Evolutionary conservation across 2,329 filamentous ascomycete species (phyloP).

Genomic region (Colletotrichum sp.): DNA sequence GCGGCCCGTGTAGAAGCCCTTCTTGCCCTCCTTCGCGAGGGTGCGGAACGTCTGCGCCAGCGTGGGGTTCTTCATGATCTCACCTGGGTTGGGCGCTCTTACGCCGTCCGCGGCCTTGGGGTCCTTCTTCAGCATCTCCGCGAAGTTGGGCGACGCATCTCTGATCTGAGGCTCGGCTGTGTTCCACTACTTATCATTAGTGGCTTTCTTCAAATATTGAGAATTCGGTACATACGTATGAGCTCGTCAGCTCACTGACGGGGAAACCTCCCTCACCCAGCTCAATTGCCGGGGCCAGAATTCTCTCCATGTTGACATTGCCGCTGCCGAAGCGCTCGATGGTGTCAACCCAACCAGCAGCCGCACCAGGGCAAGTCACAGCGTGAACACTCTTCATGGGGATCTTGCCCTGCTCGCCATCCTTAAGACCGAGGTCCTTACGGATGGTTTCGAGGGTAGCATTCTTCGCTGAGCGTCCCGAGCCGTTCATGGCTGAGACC

Average conservation of each 20-base stretch:
- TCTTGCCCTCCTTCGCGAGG: constrained; percentile 81
- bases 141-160: constrained; percentile 80
- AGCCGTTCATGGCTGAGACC: constrained; percentile 89
- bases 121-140: constrained; percentile 87
- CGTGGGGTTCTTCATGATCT: constrained; percentile 86
- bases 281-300: constrained; percentile 82
- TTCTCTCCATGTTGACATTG: constrained; percentile 76
- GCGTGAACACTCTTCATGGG: constrained; percentile 80
- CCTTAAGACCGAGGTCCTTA: constrained; percentile 68
- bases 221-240: constrained; percentile 70
- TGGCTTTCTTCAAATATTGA: no score
- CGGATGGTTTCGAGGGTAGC: constrained; percentile 74
- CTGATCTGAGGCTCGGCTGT: constrained; percentile 67
- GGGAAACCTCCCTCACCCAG: constrained; percentile 90
- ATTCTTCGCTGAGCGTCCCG: constrained; percentile 78
- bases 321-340: constrained; percentile 90
- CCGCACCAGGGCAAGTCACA: constrained; percentile 87
- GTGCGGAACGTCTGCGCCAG: constrained; percentile 82
- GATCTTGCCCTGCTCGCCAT: constrained; percentile 63
- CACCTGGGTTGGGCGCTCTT: constrained; percentile 78
- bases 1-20: constrained; percentile 87
- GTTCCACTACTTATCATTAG: constrained; percentile 67
- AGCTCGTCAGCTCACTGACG: constrained; percentile 79
- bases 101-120: constrained; percentile 69
- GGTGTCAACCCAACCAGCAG: constrained; percentile 92